Base-by-base conservation (phyloP, 2,329 filamentous ascomycete genomes). In the Onygenales sp. region DNA sequence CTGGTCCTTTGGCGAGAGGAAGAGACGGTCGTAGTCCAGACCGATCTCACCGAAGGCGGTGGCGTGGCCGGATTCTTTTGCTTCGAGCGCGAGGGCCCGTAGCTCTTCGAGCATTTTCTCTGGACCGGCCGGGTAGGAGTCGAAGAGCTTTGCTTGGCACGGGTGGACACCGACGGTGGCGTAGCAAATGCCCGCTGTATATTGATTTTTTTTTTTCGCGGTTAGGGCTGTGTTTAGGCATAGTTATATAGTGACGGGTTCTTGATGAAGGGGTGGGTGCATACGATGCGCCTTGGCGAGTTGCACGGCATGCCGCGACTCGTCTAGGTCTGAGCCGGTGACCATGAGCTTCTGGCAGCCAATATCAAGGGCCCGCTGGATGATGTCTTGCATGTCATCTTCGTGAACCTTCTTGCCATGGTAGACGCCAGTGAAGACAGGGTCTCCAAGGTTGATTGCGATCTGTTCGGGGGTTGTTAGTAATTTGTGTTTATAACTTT, bases 371-470 rank as follows among this genome's bases (percentile, higher is more conserved):
- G 89, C 90, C 58, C 93, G 81, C 58, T 85, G 76, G n/a, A 98
- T 74, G 31, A 98, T 87, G 58, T 83, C 85, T 40, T 68, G 63
- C 27, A 74, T 57, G 52, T 74, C 72, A 60, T 67, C 63, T 37
- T 74, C 68, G 54, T 74, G 72, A 47, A 76, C 76, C 64, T 87
- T 78, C 57, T 84, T 90, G 63, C 88, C 88, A 65, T 94, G 85
- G 66, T 97, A 94, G 42, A 81, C 72, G 49, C 93, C 93, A 46
- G 82, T 81, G 70, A 92, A 98, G 55, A 96, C 88, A 51, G 88
- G 87, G 65, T 98, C 93, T 51, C 91, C 87, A 52, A 98, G 80
- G 70, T 98, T 98, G 77, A 98, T 96, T 54, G 92, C 93, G 64
- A 98, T 81, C 81, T 86, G 42, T 54, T 43, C 42, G 7, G 51